These are phyloP conservation scores for Evernia prunastri DNA, from an alignment of 495 filamentous ascomycete species.

Conservation along the genomic window DNA sequence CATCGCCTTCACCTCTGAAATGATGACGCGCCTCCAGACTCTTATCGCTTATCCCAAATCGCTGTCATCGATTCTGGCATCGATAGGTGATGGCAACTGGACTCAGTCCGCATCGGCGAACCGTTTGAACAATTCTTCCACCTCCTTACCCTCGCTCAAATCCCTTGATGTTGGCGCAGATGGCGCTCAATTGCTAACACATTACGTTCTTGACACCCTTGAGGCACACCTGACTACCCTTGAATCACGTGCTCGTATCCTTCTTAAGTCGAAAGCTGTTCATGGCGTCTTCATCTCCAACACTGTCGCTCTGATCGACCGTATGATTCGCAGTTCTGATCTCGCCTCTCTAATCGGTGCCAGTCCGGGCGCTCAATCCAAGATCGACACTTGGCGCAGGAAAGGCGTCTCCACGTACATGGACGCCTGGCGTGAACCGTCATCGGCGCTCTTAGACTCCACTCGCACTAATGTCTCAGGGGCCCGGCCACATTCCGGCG, in stretches of 20 bases:
- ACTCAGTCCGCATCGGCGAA: conserved; percentile 41
- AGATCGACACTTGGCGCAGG: conserved; percentile 80
- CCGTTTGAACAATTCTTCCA: conserved; percentile 45
- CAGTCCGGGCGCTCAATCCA: conserved; percentile 46
- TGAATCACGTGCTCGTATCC: conserved; percentile 64
- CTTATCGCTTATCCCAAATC: conserved; percentile 85
- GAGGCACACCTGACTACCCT: conserved; percentile 70
- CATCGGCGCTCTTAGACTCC: conserved; percentile 78
- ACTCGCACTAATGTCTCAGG: conserved; percentile 77
- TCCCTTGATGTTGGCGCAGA: conserved; percentile 87
- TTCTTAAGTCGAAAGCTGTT: conserved; percentile 71
- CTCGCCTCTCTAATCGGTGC: conserved; percentile 64
- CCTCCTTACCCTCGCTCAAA: conserved; percentile 63
- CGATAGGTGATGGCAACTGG: conserved; percentile 92
- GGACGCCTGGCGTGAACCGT: conserved; percentile 84
- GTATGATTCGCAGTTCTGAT: conserved; percentile 76
- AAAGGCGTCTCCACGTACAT: conserved; percentile 75
- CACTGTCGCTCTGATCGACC: conserved; percentile 75
- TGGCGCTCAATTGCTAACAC: conserved; percentile 76
- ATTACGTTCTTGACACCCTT: conserved; percentile 80
- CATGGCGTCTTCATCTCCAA: conserved; percentile 91
- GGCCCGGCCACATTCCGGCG: conserved; percentile 59
- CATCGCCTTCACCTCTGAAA: conserved; percentile 70
- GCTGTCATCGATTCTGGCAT: conserved; percentile 81
- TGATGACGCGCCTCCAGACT: conserved; percentile 78